phyloP scores from a whole-genome alignment of 148 eudicot species.

The Camellia sinensis region DNA sequence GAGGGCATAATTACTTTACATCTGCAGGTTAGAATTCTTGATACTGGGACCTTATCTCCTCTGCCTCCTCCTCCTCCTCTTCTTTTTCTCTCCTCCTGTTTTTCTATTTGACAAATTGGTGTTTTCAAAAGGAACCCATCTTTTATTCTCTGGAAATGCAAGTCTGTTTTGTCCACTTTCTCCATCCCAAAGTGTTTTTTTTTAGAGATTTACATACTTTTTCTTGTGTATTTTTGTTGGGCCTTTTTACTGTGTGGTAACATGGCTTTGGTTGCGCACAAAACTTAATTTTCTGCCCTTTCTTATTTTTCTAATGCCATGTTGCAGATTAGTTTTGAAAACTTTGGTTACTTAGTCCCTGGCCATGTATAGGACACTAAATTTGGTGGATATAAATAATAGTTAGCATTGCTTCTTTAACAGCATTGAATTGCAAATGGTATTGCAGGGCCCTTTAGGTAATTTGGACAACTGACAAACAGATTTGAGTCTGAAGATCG shows the following conservation, averaged over 20 bases:
- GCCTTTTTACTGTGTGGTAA: not conserved
- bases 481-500: conserved; percentile 2
- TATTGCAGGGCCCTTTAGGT: conserved; percentile 22
- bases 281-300: not conserved
- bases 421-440: conserved; percentile 8
- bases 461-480: not conserved
- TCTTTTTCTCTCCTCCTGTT: not conserved
- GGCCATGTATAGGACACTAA: conserved; percentile 13
- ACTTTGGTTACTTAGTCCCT: not conserved
- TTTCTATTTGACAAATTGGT: not conserved
- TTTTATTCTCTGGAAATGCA: too few species aligned
- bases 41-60: not conserved
- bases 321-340: not conserved
- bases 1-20: not conserved
- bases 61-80: not conserved
- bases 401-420: conserved; percentile 13
- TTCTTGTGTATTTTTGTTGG: not conserved
- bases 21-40: conserved; percentile 10
- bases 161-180: not conserved
- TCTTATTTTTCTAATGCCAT: not conserved
- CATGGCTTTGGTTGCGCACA: not conserved
- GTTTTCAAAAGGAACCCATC: not conserved
- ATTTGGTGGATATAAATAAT: not conserved
- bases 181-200: too few species aligned
- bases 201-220: not conserved